A percentile compares a stretch with the other conserved stretches of the same genome.
These are phyloP conservation scores for Pichia sp. DNA, from an alignment of 1,139 yeast genomes.

Conservation along the genomic window DNA sequence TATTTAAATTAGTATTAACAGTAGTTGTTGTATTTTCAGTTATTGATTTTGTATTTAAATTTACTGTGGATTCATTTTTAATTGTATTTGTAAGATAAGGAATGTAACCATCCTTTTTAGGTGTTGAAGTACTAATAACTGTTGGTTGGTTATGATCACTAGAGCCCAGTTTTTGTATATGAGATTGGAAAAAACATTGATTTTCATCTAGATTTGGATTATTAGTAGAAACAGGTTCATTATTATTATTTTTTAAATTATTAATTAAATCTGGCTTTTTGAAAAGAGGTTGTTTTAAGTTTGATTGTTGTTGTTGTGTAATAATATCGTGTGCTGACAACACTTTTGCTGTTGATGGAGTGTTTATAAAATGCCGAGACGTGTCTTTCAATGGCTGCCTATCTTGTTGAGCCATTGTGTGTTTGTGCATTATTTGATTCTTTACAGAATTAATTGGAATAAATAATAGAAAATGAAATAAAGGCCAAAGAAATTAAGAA, in stretches of 20 bases:
- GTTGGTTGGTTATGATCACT: constrained; percentile 9
- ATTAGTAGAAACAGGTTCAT: not conserved
- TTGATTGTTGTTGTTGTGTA: too few species aligned
- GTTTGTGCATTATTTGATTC: too few species aligned
- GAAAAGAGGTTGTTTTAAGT: not conserved
- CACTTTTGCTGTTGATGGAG: constrained; percentile 6
- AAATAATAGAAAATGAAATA: too few species aligned
- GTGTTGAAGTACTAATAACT: constrained; percentile 16
- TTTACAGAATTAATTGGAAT: too few species aligned
- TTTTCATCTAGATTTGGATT: not conserved
- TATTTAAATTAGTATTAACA: constrained; percentile 5
- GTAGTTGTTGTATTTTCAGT: constrained; percentile 1
- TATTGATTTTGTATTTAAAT: not conserved
- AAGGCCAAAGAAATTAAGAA: too few species aligned
- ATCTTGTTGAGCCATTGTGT: not conserved
- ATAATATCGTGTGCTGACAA: not conserved
- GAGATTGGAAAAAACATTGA: not conserved
- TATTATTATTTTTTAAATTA: not conserved
- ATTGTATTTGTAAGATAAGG: constrained; percentile 10
- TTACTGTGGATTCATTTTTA: not conserved
- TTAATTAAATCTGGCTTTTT: not conserved
- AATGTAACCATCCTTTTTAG: constrained; percentile 18
- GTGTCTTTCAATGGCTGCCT: constrained; percentile 27
- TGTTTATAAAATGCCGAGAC: constrained; percentile 24
- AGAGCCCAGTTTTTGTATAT: constrained; percentile 12